phyloP scores from a whole-genome alignment of 2,329 filamentous ascomycete species.

The Calonectria multiphialidica region DNA sequence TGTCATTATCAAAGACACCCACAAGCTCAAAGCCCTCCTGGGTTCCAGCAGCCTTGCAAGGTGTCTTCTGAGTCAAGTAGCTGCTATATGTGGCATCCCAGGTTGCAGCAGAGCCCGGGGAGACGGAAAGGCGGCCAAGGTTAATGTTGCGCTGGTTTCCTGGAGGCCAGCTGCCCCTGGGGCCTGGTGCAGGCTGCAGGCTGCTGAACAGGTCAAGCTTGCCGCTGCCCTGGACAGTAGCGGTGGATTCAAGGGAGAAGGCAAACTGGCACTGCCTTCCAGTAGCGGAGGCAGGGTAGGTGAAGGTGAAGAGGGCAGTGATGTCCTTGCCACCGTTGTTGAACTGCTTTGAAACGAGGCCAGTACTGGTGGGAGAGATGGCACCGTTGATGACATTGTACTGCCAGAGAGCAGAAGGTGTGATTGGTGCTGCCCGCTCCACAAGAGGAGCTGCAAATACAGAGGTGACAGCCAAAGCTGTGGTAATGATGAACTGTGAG shows the following conservation, averaged over 20 bases:
- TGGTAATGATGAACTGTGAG: constrained; percentile 36
- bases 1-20: constrained; percentile 33
- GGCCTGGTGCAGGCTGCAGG: constrained; percentile 34
- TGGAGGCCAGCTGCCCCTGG: constrained; percentile 34
- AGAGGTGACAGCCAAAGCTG: constrained; percentile 33
- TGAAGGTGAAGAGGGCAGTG: constrained; percentile 46
- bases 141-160: constrained; percentile 44
- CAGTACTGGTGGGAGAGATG: constrained; percentile 28
- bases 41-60: constrained; percentile 32
- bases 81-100: constrained; percentile 33
- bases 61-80: constrained; percentile 30
- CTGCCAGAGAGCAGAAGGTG: constrained; percentile 35
- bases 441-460: constrained; percentile 36
- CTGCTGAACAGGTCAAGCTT: constrained; percentile 46
- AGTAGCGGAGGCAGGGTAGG: constrained; percentile 35
- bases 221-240: constrained; percentile 34
- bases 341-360: constrained; percentile 35
- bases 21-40: constrained; percentile 35
- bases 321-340: constrained; percentile 41
- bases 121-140: constrained; percentile 28
- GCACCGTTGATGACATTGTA: constrained; percentile 41
- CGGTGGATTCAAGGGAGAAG: constrained; percentile 40
- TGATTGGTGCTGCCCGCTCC: constrained; percentile 23
- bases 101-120: constrained; percentile 14
- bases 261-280: constrained; percentile 43